A percentile compares a stretch with the other conserved stretches of the same genome.
phyloP scores from a whole-genome alignment of 2,329 filamentous ascomycete genomes.

The Trichoderma pleuroti region DNA sequence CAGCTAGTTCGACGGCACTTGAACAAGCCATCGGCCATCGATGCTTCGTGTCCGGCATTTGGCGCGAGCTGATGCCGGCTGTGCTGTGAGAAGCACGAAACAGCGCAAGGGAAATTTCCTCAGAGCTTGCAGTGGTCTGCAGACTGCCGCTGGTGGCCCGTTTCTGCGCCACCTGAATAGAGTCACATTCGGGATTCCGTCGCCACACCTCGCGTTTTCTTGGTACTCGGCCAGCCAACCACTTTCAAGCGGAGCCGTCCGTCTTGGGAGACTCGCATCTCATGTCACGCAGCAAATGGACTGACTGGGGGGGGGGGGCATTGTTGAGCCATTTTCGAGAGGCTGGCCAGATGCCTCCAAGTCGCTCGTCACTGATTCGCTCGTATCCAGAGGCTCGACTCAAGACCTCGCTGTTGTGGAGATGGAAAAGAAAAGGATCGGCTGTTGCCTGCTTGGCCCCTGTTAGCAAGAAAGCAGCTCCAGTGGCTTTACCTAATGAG shows the following conservation, averaged over 20 bases:
- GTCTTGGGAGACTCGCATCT: conserved; percentile 4
- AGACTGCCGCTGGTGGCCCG: background rate
- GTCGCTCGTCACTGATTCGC: background rate
- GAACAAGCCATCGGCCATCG: background rate
- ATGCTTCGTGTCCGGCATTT: background rate
- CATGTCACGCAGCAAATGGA: conserved; percentile 2
- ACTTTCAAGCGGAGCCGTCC: background rate
- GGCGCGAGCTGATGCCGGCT: background rate
- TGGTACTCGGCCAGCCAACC: background rate
- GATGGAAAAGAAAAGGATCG: background rate
- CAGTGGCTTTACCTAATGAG: background rate
- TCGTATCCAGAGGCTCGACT: background rate
- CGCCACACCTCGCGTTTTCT: background rate
- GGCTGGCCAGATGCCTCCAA: background rate
- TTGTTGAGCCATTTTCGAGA: conserved; percentile 10
- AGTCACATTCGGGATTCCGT: background rate
- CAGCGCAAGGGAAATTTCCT: background rate
- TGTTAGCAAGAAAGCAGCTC: background rate
- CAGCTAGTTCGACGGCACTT: background rate
- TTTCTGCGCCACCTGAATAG: background rate
- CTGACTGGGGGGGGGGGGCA: background rate
- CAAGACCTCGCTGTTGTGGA: background rate
- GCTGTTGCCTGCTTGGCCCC: conserved; percentile 10
- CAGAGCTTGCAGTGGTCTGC: background rate
- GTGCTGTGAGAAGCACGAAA: background rate